A percentile compares a stretch with the other conserved stretches of the same genome.
Evolutionary conservation across 176 grass and related monocot genomes (phyloP).

Genomic region (Musa acuminata): DNA sequence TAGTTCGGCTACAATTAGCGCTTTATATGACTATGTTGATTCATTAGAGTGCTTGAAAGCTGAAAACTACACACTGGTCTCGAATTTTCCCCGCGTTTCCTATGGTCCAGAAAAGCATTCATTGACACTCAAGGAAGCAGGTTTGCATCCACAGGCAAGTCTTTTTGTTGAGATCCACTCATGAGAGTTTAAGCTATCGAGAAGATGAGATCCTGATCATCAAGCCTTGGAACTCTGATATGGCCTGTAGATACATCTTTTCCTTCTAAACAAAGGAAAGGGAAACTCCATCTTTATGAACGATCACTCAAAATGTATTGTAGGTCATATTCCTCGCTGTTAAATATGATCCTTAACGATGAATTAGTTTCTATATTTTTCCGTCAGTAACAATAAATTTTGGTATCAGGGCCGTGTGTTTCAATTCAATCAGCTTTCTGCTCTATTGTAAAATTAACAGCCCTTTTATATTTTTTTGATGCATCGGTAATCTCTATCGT

Average conservation of each 20-base stretch:
- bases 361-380: too few relatives aligned
- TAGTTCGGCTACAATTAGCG: conserved; percentile 40
- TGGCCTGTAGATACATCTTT: not conserved
- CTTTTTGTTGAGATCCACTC: conserved; percentile 80
- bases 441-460: too few relatives aligned
- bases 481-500: too few relatives aligned
- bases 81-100: conserved; percentile 71
- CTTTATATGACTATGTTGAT: conserved; percentile 83
- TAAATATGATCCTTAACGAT: too few relatives aligned
- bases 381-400: too few relatives aligned
- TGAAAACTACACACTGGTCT: conserved; percentile 83
- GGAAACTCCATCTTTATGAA: too few relatives aligned
- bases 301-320: too few relatives aligned
- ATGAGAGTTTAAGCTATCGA: conserved; percentile 21
- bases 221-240: not conserved
- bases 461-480: too few relatives aligned
- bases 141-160: conserved; percentile 88
- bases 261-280: too few relatives aligned
- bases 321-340: too few relatives aligned
- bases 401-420: too few relatives aligned
- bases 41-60: conserved; percentile 82
- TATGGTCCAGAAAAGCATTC: conserved; percentile 71
- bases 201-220: not conserved
- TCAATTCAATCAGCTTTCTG: too few relatives aligned
- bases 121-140: conserved; percentile 75